Percentiles rank a stretch among this genome's conserved stretches.
phyloP scores from a whole-genome alignment of 2,329 filamentous ascomycete genomes.

The Apiospora kogelbergensis region DNA sequence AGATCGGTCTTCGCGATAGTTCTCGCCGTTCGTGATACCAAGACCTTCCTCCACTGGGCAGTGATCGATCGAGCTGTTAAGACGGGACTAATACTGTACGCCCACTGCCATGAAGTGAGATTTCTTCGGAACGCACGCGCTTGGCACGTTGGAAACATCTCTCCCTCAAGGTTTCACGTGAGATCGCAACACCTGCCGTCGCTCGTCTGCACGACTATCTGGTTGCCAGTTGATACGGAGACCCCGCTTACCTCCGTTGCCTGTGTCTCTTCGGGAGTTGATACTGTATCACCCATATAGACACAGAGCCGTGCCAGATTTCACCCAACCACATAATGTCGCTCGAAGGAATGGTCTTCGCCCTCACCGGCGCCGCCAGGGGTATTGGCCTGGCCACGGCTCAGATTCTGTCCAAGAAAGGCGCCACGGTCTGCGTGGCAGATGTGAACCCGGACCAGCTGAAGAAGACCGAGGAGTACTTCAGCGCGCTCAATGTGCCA shows the following conservation, averaged over 20 bases:
- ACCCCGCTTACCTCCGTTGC: not conserved
- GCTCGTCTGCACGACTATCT: not conserved
- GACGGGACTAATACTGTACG: not conserved
- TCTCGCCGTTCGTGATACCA: not conserved
- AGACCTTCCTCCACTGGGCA: not conserved
- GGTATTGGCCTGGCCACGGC: conserved; percentile 33
- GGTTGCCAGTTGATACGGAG: not conserved
- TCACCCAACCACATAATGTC: conserved; percentile 7
- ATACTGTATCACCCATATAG: not conserved
- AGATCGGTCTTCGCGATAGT: not conserved
- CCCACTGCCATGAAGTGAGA: not conserved
- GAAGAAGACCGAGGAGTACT: conserved; percentile 26
- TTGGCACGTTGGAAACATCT: not conserved
- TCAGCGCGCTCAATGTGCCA: conserved; percentile 23
- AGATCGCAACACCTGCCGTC: not conserved
- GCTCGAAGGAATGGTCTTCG: conserved; percentile 36
- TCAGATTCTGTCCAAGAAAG: conserved; percentile 29
- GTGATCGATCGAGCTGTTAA: not conserved
- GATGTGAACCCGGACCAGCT: conserved; percentile 29
- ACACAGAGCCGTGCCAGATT: conserved; percentile 11
- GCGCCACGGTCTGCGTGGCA: conserved; percentile 31
- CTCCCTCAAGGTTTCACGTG: not conserved
- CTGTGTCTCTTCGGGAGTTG: not conserved
- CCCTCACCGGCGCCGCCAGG: conserved; percentile 42
- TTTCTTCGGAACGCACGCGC: not conserved